Percentiles rank a stretch among this genome's conserved stretches.
Evolutionary conservation across 2,329 filamentous ascomycete genomes (phyloP).

Genomic region (Aspergillus transmontanensis): DNA sequence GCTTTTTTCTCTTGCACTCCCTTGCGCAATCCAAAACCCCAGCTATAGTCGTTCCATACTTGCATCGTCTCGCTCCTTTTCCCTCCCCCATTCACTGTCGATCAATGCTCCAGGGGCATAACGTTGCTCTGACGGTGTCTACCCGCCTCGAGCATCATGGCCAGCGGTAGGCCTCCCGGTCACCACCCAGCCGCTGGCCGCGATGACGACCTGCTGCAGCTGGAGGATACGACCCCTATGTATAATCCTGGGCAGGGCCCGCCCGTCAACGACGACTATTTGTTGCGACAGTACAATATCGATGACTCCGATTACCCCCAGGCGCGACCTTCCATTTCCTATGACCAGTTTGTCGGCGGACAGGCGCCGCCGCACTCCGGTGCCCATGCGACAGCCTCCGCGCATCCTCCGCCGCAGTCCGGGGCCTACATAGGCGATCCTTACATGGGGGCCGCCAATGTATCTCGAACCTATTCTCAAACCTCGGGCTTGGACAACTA

Average conservation of each 20-base stretch:
- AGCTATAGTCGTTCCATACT: neutral
- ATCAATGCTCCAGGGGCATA: constrained; percentile 45
- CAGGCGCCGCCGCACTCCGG: constrained; percentile 55
- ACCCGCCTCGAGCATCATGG: constrained; percentile 44
- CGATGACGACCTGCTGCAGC: constrained; percentile 47
- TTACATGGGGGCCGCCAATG: constrained; percentile 36
- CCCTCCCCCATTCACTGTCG: constrained; percentile 8
- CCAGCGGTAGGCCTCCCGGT: constrained; percentile 58
- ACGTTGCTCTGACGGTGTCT: constrained; percentile 35
- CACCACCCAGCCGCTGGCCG: constrained; percentile 48
- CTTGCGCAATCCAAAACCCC: constrained; percentile 12
- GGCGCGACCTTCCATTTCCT: constrained; percentile 82
- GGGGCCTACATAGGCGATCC: constrained; percentile 41
- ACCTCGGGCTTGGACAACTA: constrained; percentile 85
- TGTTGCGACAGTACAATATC: constrained; percentile 74
- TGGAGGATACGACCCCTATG: constrained; percentile 42
- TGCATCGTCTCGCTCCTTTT: neutral
- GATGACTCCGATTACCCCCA: constrained; percentile 65
- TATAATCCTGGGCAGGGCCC: constrained; percentile 78
- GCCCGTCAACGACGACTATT: constrained; percentile 77
- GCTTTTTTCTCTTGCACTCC: constrained; percentile 1
- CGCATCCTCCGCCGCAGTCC: constrained; percentile 31
- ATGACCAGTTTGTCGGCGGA: constrained; percentile 88
- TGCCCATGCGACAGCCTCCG: constrained; percentile 46
- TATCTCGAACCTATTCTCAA: constrained; percentile 64